phyloP scores from a whole-genome alignment of 495 filamentous ascomycete species.

The Aspergillus ostianus region DNA sequence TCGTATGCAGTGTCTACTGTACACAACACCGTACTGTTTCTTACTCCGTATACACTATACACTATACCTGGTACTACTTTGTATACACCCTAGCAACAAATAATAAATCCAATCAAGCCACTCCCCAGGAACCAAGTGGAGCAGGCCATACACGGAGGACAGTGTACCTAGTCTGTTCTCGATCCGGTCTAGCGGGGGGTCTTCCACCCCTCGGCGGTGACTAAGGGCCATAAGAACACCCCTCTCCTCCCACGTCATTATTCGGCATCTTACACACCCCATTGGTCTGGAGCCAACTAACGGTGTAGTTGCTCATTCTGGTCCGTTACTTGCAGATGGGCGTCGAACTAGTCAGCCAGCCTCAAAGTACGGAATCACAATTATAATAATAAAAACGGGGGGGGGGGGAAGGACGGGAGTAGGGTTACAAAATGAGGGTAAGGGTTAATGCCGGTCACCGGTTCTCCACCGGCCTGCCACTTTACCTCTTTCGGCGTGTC shows the following conservation, averaged over 20 bases:
- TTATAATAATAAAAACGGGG: too few species aligned
- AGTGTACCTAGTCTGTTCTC: not conserved
- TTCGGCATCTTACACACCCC: not conserved
- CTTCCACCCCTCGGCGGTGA: not conserved
- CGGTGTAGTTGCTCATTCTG: too few species aligned
- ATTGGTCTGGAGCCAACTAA: too few species aligned
- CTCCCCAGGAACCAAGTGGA: too few species aligned
- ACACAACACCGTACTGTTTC: not conserved
- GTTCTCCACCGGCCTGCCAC: not conserved
- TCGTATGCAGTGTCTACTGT: not conserved
- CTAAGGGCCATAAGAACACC: too few species aligned
- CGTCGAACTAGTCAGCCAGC: not conserved
- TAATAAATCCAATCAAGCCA: too few species aligned
- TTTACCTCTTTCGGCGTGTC: not conserved
- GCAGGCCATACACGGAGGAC: not conserved
- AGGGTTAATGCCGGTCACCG: conserved; percentile 7
- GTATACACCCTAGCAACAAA: too few species aligned
- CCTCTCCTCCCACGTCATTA: not conserved
- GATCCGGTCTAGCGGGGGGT: not conserved
- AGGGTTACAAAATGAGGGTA: not conserved
- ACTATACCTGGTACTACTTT: too few species aligned
- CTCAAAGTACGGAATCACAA: too few species aligned
- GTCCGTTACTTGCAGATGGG: too few species aligned
- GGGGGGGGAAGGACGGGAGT: not conserved
- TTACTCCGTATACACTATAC: too few species aligned